Percentiles rank a stretch among this genome's conserved stretches.
phyloP scores from a whole-genome alignment of 2,329 filamentous ascomycete species.

The Cercospora sojina region DNA sequence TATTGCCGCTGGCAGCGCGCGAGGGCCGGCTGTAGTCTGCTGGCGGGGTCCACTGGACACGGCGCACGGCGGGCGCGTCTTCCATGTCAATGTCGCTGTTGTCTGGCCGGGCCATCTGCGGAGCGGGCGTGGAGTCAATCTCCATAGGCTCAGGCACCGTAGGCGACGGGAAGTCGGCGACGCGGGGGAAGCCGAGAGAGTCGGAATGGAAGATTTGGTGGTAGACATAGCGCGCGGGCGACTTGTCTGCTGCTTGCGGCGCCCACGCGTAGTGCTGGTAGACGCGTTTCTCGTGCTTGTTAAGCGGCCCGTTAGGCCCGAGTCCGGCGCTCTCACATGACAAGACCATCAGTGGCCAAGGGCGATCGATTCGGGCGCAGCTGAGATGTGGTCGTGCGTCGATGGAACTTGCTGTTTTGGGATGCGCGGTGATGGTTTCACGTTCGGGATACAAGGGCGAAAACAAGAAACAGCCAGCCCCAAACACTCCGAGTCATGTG shows the following conservation, averaged over 20 bases:
- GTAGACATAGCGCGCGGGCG: slow-evolving; percentile 6
- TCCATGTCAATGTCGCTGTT: slow-evolving; percentile 8
- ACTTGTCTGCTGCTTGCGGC: background rate
- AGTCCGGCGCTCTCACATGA: slow-evolving; percentile 1
- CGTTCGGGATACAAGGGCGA: background rate
- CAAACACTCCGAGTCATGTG: background rate
- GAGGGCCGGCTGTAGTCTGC: slow-evolving; percentile 9
- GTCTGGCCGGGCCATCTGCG: background rate
- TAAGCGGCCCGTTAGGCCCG: background rate
- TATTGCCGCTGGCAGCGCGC: background rate
- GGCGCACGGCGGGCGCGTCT: slow-evolving; percentile 6
- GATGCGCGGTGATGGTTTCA: background rate
- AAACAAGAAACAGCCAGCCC: background rate
- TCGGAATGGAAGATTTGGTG: slow-evolving; percentile 2
- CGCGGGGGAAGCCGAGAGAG: background rate
- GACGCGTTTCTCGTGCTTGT: background rate
- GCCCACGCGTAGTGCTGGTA: slow-evolving; percentile 1
- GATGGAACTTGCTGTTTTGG: background rate
- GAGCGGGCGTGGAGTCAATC: slow-evolving; percentile 1
- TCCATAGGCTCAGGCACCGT: slow-evolving; percentile 5
- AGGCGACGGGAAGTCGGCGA: slow-evolving; percentile 1
- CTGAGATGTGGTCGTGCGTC: background rate
- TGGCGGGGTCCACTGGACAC: slow-evolving; percentile 12
- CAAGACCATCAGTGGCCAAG: slow-evolving; percentile 2
- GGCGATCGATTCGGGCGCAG: background rate